Base-by-base conservation (phyloP, 768 basidiomycete genomes). In the Lactarius tabidus region DNA sequence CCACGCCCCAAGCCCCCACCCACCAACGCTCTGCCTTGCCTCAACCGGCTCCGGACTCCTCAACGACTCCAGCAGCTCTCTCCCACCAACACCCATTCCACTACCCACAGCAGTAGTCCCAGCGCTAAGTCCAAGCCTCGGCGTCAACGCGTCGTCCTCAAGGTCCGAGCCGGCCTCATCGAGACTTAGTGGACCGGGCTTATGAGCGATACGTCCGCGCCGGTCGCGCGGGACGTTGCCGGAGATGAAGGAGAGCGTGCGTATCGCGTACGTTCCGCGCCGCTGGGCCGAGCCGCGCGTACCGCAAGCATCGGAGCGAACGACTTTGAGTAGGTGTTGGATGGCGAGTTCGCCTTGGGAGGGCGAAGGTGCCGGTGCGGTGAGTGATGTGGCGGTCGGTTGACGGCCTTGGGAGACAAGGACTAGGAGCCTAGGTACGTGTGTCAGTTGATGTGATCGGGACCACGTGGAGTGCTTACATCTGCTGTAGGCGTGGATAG, bases 401-500 rank as follows among this genome's bases (percentile, higher is more conserved):
- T 84, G 79, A n/a, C 86, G 81, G 66, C 81, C 81, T 72, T 90
- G 87, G 2, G 90, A 88, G 31, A 86, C 83, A 5, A 92, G 81
- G 8, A 92, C 88, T 29, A 91, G 86, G 23, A 91, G 77, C 88
- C 88, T 90, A 66, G 4, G 45, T 10, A 41, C 36, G 69, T 36
- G 71, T 62, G 33, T 54, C 31, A 59, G 35, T 55, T 41, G 12
- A 29, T 45, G 14, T 17, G 51, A n/a, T 26, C 36, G 51, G 28
- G 9, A 55, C 51, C 26, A 2, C 10, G 57, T 36, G 26, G 29
- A 8, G 35, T 7, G 70, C 84, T 57, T 70, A 90, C 91, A 93
- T 93, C 74, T 93, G 91, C 68, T 91, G 90, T 26, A 93, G 74
- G 28, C 89, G 82, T 20, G 90, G 88, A 65, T 85, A 84, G 2